These are phyloP conservation scores for Stevia rebaudiana DNA, from an alignment of 140 eudicot species.

Conservation along the genomic window DNA sequence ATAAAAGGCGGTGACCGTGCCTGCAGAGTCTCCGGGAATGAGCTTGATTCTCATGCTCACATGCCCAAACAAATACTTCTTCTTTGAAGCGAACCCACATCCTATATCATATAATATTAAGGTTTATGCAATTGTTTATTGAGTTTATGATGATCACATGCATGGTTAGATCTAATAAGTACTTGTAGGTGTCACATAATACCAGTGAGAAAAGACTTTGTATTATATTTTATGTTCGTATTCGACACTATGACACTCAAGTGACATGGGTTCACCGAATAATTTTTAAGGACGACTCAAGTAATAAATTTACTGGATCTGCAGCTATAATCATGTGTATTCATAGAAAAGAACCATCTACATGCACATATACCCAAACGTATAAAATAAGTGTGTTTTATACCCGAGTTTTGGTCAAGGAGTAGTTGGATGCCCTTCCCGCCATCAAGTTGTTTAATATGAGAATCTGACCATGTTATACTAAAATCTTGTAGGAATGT, in stretches of 20 bases:
- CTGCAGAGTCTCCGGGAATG: slow-evolving; percentile 71
- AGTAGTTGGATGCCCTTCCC: slow-evolving; percentile 19
- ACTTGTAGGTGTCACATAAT: not conserved
- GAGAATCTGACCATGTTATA: slow-evolving; percentile 20
- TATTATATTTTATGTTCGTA: not conserved
- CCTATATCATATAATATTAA: slow-evolving; percentile 26
- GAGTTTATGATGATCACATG: not conserved
- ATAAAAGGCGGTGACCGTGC: slow-evolving; percentile 73
- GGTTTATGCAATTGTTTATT: not conserved
- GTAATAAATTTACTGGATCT: not conserved
- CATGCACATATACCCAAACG: too few relatives aligned
- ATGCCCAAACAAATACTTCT: slow-evolving; percentile 51
- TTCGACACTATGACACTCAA: not conserved
- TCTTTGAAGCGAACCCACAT: slow-evolving; percentile 64
- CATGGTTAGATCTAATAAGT: too few relatives aligned
- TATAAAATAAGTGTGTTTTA: not conserved
- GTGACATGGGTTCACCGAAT: not conserved
- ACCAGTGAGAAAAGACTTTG: not conserved
- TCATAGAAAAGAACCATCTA: not conserved
- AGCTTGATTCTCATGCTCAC: slow-evolving; percentile 74
- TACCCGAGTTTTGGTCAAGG: slow-evolving; percentile 22
- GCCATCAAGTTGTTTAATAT: slow-evolving; percentile 25
- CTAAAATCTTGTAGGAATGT: slow-evolving; percentile 14
- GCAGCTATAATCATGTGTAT: not conserved
- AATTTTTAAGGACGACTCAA: too few relatives aligned